These are phyloP conservation scores for Wallacemonas sp. DNA, from an alignment of 208 protist genomes.

Conservation along the genomic window DNA sequence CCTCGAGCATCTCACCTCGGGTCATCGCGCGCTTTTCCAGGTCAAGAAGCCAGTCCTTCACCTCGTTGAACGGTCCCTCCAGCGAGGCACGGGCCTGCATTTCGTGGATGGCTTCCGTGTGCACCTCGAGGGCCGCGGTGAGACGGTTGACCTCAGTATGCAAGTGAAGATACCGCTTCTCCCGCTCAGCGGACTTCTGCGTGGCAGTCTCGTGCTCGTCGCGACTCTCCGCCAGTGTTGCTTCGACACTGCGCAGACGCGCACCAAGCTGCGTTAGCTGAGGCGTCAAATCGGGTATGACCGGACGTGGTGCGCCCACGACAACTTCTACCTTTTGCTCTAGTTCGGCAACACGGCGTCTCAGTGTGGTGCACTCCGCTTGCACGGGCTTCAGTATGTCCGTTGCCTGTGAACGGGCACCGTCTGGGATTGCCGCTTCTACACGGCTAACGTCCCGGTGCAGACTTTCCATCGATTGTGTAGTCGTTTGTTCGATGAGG, in stretches of 20 bases:
- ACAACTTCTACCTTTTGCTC: neutral
- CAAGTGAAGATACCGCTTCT: slow-evolving; percentile 1
- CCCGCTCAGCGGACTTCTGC: neutral
- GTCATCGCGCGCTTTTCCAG: slow-evolving; percentile 62
- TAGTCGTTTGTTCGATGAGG: neutral
- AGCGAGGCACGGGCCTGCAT: slow-evolving; percentile 39
- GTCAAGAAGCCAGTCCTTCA: slow-evolving; percentile 84
- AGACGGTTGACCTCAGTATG: neutral
- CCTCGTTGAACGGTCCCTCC: slow-evolving; percentile 62
- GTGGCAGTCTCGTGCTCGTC: neutral
- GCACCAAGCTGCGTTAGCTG: neutral
- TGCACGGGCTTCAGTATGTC: neutral
- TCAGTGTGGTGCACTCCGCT: neutral
- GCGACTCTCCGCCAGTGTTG: neutral
- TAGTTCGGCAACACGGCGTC: neutral
- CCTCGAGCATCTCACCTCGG: slow-evolving; percentile 55
- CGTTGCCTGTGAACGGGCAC: neutral
- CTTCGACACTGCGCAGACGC: neutral
- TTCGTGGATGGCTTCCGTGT: slow-evolving; percentile 33
- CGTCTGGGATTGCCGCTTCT: neutral
- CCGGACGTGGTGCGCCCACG: neutral
- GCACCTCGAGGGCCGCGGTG: slow-evolving; percentile 17
- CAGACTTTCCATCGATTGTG: neutral
- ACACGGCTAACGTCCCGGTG: neutral
- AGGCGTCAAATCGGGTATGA: neutral